Conservation (phyloP, 371 early-diverging fungal genomes). For the Batkoa obscura region DNA sequence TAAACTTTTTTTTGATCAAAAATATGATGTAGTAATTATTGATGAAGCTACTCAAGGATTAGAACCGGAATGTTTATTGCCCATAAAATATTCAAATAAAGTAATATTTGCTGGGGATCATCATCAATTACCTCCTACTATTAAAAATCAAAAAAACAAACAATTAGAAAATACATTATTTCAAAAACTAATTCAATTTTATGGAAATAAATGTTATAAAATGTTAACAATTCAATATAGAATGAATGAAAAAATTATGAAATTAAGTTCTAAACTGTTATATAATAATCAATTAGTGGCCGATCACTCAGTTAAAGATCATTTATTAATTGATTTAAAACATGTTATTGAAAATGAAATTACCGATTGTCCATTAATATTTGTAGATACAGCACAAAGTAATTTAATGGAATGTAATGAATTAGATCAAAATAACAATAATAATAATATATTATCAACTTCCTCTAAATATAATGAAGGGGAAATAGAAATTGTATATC, state of each 20-base stretch:
- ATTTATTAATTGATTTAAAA: constrained; percentile 40
- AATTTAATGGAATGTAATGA: constrained; percentile 35
- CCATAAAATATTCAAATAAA: constrained; percentile 49
- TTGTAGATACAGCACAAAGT: constrained; percentile 57
- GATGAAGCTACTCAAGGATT: constrained; percentile 88
- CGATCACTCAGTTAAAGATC: constrained; percentile 35
- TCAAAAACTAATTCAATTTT: constrained; percentile 37
- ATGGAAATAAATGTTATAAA: constrained; percentile 31
- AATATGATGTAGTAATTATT: constrained; percentile 83
- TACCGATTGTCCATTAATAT: constrained; percentile 34
- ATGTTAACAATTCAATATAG: constrained; percentile 75
- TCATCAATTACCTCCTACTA: constrained; percentile 75
- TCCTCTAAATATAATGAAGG: constrained; percentile 41
- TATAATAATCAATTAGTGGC: constrained; percentile 44
- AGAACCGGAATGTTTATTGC: constrained; percentile 86
- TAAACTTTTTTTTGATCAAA: constrained; percentile 24
- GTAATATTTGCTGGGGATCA: constrained; percentile 92
- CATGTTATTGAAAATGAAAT: constrained; percentile 23
- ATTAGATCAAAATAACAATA: constrained; percentile 12
- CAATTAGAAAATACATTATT: constrained; percentile 39
- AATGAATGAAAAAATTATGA: constrained; percentile 69
- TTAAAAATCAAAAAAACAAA: constrained; percentile 23
- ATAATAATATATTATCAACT: too few relatives aligned
- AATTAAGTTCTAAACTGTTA: constrained; percentile 41
- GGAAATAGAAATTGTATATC: constrained; percentile 44